Base-by-base conservation (phyloP, 495 filamentous ascomycete genomes). In the Pseudomonodictys pantanalensis region DNA sequence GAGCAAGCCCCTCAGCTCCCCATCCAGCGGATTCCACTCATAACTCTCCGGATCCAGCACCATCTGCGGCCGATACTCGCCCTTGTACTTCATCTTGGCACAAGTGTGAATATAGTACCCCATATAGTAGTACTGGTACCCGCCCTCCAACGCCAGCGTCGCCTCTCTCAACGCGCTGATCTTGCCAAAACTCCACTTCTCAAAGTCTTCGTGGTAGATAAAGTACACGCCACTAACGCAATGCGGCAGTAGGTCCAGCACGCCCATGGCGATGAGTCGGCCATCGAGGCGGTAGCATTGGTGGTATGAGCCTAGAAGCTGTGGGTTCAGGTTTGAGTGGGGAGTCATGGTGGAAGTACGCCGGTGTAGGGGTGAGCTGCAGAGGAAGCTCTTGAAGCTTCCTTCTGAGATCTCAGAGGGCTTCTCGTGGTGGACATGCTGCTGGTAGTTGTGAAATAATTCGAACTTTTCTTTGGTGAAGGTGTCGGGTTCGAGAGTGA, bases 171-270 rank as follows among this genome's bases (percentile, higher is more conserved):
- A 68, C 6, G 92, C 93, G 58, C 88, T 87, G 28, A 97, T 74
- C 72, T 97, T 98, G 2, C 93, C 93, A 65, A 95, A 87, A 54
- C 84, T 82, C 79, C 84, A 92, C 20, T 79, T 76, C 53, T 88
- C 85, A 64, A 92, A 86, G 24, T 89, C 88, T 60, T 88, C 84
- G 69, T 96, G 88, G 69, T 98, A 87, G 56, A 96, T 82, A 68
- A 97, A 89, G 71, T 98, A 98, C 32, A 97, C 93, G 18, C 88
- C 90, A 73, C 92, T 97, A 28, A 98, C 90, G 56, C 84, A 86
- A 53, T 88, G 77, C 0, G 92, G 93, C 25, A 97, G 78, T 8
- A 97, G 74, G 70, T 98, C 93, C 29, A 98, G 75, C 9, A 97
- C 91, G 1, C 87, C 88, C 52, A 98, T 81, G 15, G 93, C 93